Conservation (phyloP, 345 rosid species). For the Pseudoturritis turrita region DNA sequence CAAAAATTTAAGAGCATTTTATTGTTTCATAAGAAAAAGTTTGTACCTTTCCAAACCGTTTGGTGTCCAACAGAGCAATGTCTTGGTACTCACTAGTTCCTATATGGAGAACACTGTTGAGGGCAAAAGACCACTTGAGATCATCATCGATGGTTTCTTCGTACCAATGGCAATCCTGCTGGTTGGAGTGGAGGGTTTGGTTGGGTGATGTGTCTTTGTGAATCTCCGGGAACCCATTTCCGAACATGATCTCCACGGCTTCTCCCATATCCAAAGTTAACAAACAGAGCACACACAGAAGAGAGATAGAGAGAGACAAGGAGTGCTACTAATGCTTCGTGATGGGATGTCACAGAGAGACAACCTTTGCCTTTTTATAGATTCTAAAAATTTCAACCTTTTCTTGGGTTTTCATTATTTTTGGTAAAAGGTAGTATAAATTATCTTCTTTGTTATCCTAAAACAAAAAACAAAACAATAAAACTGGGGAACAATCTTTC, state of each 20-base stretch:
- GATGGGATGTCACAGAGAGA: constrained; percentile 20
- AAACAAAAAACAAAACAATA: too few species aligned
- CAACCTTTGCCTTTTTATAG: constrained; percentile 23
- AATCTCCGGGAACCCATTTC: constrained; percentile 47
- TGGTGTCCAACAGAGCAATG: constrained; percentile 79
- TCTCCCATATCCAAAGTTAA: constrained; percentile 52
- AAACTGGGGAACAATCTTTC: too few species aligned
- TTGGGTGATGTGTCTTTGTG: constrained; percentile 38
- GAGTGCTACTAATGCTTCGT: constrained; percentile 11
- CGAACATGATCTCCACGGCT: constrained; percentile 51
- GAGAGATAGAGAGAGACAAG: neutral
- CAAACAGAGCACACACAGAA: neutral
- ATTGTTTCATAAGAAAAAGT: neutral
- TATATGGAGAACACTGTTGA: constrained; percentile 76
- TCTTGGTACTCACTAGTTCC: constrained; percentile 83
- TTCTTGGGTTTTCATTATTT: too few species aligned
- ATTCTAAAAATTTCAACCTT: neutral
- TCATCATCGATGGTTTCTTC: constrained; percentile 82
- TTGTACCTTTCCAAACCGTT: constrained; percentile 78
- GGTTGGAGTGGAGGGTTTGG: constrained; percentile 27
- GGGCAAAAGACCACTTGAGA: constrained; percentile 92
- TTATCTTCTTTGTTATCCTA: too few species aligned
- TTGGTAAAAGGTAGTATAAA: too few species aligned
- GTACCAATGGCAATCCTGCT: constrained; percentile 54
- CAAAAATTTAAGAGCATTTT: neutral